Percentiles rank a stretch among this genome's conserved stretches.
Conservation (phyloP, 2,329 filamentous ascomycete genomes). For the Cladosporium halotolerans region DNA sequence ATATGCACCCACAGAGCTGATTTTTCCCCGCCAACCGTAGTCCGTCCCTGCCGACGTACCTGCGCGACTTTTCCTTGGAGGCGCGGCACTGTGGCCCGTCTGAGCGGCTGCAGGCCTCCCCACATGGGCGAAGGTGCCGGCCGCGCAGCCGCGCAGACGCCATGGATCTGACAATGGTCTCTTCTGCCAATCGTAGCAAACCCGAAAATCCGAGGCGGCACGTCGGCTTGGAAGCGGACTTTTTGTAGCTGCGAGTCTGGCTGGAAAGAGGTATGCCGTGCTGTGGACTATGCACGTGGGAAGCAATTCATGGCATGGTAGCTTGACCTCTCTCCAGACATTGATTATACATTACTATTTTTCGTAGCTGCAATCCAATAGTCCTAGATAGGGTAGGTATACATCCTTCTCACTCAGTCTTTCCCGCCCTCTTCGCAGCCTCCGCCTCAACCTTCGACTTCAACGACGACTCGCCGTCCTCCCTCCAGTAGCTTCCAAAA, state of each 20-base stretch:
- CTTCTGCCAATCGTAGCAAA: too few species aligned
- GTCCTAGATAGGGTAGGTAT: too few species aligned
- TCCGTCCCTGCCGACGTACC: not conserved
- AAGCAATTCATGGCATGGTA: not conserved
- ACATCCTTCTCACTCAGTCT: not conserved
- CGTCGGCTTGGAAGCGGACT: too few species aligned
- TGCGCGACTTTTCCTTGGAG: not conserved
- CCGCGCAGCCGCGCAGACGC: not conserved
- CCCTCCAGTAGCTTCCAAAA: slow-evolving; percentile 27
- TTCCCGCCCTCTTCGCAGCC: slow-evolving; percentile 12
- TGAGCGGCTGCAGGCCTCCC: not conserved
- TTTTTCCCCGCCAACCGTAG: not conserved
- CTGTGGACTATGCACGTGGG: not conserved
- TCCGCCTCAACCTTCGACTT: slow-evolving; percentile 16
- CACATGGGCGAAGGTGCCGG: not conserved
- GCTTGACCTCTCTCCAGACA: not conserved
- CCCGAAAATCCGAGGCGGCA: too few species aligned
- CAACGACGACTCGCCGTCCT: slow-evolving; percentile 20
- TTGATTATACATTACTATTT: not conserved
- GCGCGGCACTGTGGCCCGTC: slow-evolving; percentile 5
- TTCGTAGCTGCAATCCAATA: too few species aligned
- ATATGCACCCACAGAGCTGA: too few species aligned
- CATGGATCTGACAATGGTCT: too few species aligned
- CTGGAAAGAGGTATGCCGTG: not conserved
- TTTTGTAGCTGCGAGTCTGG: too few species aligned